Evolutionary conservation across 805 yeast genomes (phyloP).

Genomic region (Yueomyces sinensis): DNA sequence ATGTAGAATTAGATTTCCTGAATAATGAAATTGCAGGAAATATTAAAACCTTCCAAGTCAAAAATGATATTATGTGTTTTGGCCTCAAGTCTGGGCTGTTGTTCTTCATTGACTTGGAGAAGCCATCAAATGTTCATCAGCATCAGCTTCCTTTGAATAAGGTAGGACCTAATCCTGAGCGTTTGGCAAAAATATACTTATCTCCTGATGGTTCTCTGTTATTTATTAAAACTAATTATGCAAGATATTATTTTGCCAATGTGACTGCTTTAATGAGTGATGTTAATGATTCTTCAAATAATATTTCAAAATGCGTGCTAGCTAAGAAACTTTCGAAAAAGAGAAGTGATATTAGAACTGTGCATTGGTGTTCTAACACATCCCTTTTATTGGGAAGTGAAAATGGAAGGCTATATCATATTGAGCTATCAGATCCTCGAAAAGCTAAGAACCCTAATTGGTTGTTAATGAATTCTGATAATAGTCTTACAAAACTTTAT

Average conservation of each 20-base stretch:
- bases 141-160: slow-evolving; percentile 21
- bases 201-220: slow-evolving; percentile 9
- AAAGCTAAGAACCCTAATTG: not conserved
- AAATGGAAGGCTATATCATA: slow-evolving; percentile 8
- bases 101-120: slow-evolving; percentile 52
- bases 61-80: slow-evolving; percentile 41
- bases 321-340: slow-evolving; percentile 12
- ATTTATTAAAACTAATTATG: slow-evolving; percentile 21
- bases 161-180: slow-evolving; percentile 8
- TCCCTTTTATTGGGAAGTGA: slow-evolving; percentile 13
- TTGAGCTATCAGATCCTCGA: slow-evolving; percentile 1
- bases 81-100: slow-evolving; percentile 39
- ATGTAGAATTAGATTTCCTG: slow-evolving; percentile 38
- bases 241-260: slow-evolving; percentile 15
- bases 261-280: slow-evolving; percentile 3
- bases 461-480: no score
- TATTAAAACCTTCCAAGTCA: slow-evolving; percentile 39
- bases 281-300: not conserved
- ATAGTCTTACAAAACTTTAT: slow-evolving; percentile 3
- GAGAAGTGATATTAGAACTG: slow-evolving; percentile 11
- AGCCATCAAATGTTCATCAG: slow-evolving; percentile 44
- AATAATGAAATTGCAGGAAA: slow-evolving; percentile 28
- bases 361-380: slow-evolving; percentile 11
- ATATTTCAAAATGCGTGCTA: slow-evolving; percentile 2
- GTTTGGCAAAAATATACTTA: slow-evolving; percentile 14